Evolutionary conservation across 129 eudicot species (phyloP), one percentile per base, ranked within the genome.

Genomic region (Apium graveolens): DNA sequence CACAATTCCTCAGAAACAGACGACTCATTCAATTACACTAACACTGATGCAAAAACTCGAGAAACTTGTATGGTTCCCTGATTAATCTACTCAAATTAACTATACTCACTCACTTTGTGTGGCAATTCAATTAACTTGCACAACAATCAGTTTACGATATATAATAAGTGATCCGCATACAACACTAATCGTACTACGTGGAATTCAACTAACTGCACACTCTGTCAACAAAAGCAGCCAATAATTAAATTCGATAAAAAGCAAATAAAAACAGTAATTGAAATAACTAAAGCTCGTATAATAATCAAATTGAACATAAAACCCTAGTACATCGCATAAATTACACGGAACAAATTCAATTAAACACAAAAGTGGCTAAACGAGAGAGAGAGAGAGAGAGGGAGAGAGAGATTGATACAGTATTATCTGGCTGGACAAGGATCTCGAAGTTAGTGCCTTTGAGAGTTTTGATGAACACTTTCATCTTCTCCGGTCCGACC

Each of bases 391-490:
- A 55, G 65, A n/a, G 66, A n/a, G 66, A 57, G 66, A n/a, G 66
- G n/a, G 26, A 21, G 48, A 39, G 70, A 45, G 53, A 70, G 68
- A 44, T 37, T 24, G 32, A 38, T 85, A 89, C 93, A 39, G 86
- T 80, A 72, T 89, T 87, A 43, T 83, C 83, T 27, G 90, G 89
- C 26, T 86, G 79, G 69, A 85, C 93, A 76, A 83, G 83, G 90
- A 89, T 87, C 86, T 86, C 87, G 83, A 89, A 89, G 86, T 81
- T 84, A 8, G 90, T 84, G 85, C 89, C 90, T 48, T 87, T 89
- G 35, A 89, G 82, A 31, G 93, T 89, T 80, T 89, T 86, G 31
- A 89, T 79, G 34, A 79, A 84, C 72, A 89, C 80, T 82, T 86
- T 89, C 93, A 89, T 89, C 84, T 79, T 79, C 16, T 17, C 55